Conservation (phyloP, 441 rosid genomes). For the Erodium trifolium region DNA sequence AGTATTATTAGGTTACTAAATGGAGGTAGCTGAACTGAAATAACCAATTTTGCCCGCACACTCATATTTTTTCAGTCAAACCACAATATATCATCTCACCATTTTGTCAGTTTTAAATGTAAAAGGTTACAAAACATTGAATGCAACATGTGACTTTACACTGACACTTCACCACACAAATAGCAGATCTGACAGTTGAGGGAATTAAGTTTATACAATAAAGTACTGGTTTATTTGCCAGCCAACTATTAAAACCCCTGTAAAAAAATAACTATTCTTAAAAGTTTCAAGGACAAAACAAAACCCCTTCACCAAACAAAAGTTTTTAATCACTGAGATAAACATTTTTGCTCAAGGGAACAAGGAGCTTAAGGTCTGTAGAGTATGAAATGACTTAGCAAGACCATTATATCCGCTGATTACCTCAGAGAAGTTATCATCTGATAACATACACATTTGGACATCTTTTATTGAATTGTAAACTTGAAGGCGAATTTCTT, state of each 20-base stretch:
- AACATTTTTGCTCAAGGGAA: too few relatives aligned
- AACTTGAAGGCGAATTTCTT: slow-evolving; percentile 40
- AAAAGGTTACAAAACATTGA: background rate
- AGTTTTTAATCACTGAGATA: too few relatives aligned
- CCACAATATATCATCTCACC: background rate
- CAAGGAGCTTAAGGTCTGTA: too few relatives aligned
- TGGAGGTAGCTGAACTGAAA: background rate
- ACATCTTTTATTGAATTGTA: slow-evolving; percentile 41
- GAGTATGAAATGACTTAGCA: too few relatives aligned
- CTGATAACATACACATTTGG: slow-evolving; percentile 43
- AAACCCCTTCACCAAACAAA: too few relatives aligned
- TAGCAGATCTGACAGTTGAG: background rate
- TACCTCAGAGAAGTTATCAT: slow-evolving; percentile 62
- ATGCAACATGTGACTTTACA: background rate
- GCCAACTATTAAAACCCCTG: background rate
- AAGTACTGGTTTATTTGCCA: background rate
- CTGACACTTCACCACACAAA: background rate
- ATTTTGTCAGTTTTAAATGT: background rate
- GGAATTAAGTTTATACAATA: background rate
- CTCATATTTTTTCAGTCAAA: background rate
- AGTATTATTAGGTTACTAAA: background rate
- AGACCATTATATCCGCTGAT: too few relatives aligned
- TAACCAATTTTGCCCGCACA: background rate
- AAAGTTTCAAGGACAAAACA: too few relatives aligned
- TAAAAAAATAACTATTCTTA: background rate